Evolutionary conservation across 1,284 basidiomycete species (phyloP).

Genomic region (Stereum hirsutum): DNA sequence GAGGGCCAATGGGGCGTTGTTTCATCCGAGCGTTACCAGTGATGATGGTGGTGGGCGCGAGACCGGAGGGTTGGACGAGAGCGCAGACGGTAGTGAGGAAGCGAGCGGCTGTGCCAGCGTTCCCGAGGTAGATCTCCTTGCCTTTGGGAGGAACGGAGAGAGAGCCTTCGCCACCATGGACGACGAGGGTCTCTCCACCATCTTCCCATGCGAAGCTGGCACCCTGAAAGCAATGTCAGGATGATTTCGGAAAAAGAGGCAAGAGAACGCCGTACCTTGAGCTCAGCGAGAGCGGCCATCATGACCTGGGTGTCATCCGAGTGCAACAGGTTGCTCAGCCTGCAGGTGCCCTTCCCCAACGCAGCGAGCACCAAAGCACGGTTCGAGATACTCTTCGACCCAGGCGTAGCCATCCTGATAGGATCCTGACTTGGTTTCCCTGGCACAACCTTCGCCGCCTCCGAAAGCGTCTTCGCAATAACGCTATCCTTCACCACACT

Average conservation of each 20-base stretch:
- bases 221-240: conserved; percentile 39
- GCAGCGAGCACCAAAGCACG: conserved; percentile 92
- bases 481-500: conserved; percentile 76
- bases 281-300: conserved; percentile 88
- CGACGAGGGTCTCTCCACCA: conserved; percentile 86
- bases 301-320: conserved; percentile 99
- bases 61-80: conserved; percentile 50
- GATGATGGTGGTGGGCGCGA: conserved; percentile 60
- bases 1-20: conserved; percentile 88
- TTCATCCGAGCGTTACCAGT: conserved; percentile 99
- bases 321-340: conserved; percentile 86
- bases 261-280: conserved; percentile 49
- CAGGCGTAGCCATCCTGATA: conserved; percentile 86
- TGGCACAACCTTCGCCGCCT: conserved; percentile 68
- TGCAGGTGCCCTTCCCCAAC: conserved; percentile 82
- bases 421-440: conserved; percentile 58
- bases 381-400: conserved; percentile 96
- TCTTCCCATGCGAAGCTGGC: conserved; percentile 92
- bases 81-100: conserved; percentile 97
- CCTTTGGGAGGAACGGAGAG: conserved; percentile 72
- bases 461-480: conserved; percentile 75
- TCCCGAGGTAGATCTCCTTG: conserved; percentile 92
- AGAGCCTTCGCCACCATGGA: conserved; percentile 78
- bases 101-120: conserved; percentile 95
- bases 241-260: neutral